Percentiles rank a stretch among this genome's conserved stretches.
These are phyloP conservation scores for Fusarium heterosporum DNA, from an alignment of 2,329 filamentous ascomycete genomes.

Conservation along the genomic window DNA sequence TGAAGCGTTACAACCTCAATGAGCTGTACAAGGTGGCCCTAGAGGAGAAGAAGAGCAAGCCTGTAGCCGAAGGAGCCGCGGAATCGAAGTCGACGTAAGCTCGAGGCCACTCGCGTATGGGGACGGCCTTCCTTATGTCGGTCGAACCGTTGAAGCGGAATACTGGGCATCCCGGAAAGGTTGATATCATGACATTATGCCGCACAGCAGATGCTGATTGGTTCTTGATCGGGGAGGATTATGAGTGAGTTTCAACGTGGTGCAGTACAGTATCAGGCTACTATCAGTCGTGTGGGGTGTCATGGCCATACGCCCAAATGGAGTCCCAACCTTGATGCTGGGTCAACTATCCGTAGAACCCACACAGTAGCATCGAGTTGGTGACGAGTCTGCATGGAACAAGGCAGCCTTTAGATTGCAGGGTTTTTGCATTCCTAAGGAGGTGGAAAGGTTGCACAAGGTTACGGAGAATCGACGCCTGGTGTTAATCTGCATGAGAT, in stretches of 20 bases:
- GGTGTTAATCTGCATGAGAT: slow-evolving; percentile 7
- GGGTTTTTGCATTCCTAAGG: slow-evolving; percentile 28
- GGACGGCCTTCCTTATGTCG: slow-evolving; percentile 18
- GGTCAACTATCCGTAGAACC: background rate
- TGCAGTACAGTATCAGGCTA: background rate
- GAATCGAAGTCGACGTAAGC: slow-evolving; percentile 39
- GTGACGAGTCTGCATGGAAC: slow-evolving; percentile 19
- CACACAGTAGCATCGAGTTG: slow-evolving; percentile 9
- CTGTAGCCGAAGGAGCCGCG: slow-evolving; percentile 30
- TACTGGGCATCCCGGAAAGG: slow-evolving; percentile 14
- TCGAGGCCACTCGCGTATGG: slow-evolving; percentile 19
- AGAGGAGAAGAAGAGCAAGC: slow-evolving; percentile 33
- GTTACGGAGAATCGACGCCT: slow-evolving; percentile 11
- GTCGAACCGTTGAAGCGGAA: slow-evolving; percentile 20
- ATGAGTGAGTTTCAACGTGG: background rate
- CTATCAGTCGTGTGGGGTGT: background rate
- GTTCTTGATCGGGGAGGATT: background rate
- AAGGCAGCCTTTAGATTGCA: slow-evolving; percentile 10
- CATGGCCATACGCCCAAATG: slow-evolving; percentile 4
- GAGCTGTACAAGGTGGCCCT: slow-evolving; percentile 70
- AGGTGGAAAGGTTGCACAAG: slow-evolving; percentile 16
- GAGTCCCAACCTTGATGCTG: slow-evolving; percentile 3
- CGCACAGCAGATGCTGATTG: slow-evolving; percentile 17
- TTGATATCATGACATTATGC: slow-evolving; percentile 7
- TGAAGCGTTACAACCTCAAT: slow-evolving; percentile 83